Evolutionary conservation across 768 basidiomycete species (phyloP).

Genomic region (Pilatotrama ljubarskyi): DNA sequence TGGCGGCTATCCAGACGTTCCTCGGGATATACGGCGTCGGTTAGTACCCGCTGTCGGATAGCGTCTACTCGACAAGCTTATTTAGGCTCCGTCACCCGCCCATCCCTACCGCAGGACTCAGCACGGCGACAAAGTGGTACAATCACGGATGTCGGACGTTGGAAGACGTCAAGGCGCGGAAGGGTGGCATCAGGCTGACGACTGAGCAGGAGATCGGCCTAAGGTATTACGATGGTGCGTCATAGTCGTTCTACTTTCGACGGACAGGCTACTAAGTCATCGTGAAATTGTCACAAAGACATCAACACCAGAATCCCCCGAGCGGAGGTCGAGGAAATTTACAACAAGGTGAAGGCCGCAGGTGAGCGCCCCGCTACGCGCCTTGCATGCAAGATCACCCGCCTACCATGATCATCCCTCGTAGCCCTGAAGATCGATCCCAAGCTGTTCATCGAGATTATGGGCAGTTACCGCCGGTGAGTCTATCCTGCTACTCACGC

Average conservation of each 20-base stretch:
- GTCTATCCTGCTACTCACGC: background rate
- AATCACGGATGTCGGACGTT: constrained; percentile 73
- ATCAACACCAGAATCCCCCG: constrained; percentile 86
- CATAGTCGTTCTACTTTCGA: too few relatives aligned
- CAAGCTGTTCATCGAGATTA: constrained; percentile 75
- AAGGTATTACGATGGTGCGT: constrained; percentile 65
- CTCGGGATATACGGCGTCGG: constrained; percentile 88
- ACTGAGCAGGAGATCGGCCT: constrained; percentile 67
- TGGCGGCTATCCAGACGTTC: constrained; percentile 57
- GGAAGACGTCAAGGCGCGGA: constrained; percentile 64
- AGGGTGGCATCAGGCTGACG: constrained; percentile 61
- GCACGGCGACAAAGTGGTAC: constrained; percentile 74
- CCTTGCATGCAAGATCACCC: background rate
- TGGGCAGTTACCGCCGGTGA: constrained; percentile 88
- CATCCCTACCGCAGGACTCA: constrained; percentile 45
- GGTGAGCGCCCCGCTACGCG: constrained; percentile 43
- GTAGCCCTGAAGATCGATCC: constrained; percentile 60
- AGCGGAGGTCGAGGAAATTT: constrained; percentile 73
- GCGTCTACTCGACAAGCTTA: background rate
- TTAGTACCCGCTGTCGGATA: constrained; percentile 33
- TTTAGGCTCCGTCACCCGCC: background rate
- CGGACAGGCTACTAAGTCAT: background rate
- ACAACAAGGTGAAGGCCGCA: constrained; percentile 66
- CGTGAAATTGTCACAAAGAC: constrained; percentile 45
- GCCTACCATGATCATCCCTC: background rate